Evolutionary conservation across 352 stramenopile genomes (phyloP).

Genomic region (Pythium rishiriense): DNA sequence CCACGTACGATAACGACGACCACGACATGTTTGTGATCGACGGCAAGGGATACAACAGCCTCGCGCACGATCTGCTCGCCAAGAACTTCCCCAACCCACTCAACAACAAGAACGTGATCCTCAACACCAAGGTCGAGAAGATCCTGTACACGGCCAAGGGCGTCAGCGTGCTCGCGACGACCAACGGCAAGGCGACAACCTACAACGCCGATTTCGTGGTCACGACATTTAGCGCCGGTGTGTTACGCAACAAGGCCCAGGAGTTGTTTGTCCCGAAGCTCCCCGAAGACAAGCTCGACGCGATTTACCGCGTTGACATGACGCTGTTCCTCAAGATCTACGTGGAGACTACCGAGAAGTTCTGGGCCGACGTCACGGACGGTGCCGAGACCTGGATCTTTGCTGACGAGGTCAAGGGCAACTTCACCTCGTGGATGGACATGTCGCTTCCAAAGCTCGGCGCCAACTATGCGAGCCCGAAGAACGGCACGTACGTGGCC

Average conservation of each 20-base stretch:
- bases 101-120: conserved; percentile 10
- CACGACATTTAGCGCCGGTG: conserved; percentile 11
- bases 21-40: conserved; percentile 7
- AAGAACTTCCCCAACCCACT: conserved; percentile 15
- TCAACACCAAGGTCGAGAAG: conserved; percentile 12
- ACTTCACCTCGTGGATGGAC: conserved; percentile 12
- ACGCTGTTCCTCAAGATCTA: conserved; percentile 15
- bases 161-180: not conserved
- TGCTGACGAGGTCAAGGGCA: conserved; percentile 8
- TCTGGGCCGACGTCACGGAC: conserved; percentile 9
- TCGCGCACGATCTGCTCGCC: conserved; percentile 6
- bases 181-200: not conserved
- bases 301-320: conserved; percentile 11
- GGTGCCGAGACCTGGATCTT: conserved; percentile 11
- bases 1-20: conserved; percentile 11
- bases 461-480: not conserved
- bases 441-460: conserved; percentile 10
- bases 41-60: conserved; percentile 8
- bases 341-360: conserved; percentile 8
- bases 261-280: not conserved
- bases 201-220: conserved; percentile 11
- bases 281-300: conserved; percentile 6
- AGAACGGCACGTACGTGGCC: conserved; percentile 2
- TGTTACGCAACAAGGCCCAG: conserved; percentile 4
- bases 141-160: conserved; percentile 5